Percentiles rank a stretch among this genome's conserved stretches.
These are phyloP conservation scores for Phaeosphaeria sp. DNA, from an alignment of 2,329 filamentous ascomycete genomes.

Conservation along the genomic window DNA sequence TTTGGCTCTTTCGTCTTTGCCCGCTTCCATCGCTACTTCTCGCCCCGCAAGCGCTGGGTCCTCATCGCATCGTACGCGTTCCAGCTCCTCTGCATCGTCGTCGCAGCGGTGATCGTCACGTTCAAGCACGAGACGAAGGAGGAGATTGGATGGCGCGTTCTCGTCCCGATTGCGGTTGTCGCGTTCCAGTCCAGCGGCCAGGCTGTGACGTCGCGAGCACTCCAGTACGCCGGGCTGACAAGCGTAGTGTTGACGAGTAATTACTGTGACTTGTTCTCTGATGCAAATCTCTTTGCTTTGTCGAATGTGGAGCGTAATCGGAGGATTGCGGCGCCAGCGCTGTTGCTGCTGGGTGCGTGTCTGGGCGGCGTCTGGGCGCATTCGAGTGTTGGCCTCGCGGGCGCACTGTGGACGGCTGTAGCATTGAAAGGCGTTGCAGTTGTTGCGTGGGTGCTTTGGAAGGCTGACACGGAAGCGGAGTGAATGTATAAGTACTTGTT, in stretches of 20 bases:
- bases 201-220: slow-evolving; percentile 73
- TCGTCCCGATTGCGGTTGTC: slow-evolving; percentile 71
- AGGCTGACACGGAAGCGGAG: slow-evolving; percentile 35
- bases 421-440: slow-evolving; percentile 49
- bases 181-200: slow-evolving; percentile 82
- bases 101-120: slow-evolving; percentile 53
- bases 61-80: slow-evolving; percentile 56
- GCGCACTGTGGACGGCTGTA: slow-evolving; percentile 58
- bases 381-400: slow-evolving; percentile 58
- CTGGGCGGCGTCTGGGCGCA: slow-evolving; percentile 62
- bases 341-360: slow-evolving; percentile 62
- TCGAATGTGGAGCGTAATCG: slow-evolving; percentile 62
- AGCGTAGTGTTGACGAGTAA: slow-evolving; percentile 82
- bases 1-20: slow-evolving; percentile 75
- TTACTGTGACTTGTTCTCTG: slow-evolving; percentile 81
- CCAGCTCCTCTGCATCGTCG: slow-evolving; percentile 51
- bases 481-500: too few species aligned
- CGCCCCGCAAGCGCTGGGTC: slow-evolving; percentile 69
- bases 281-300: slow-evolving; percentile 58
- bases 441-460: slow-evolving; percentile 52
- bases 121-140: slow-evolving; percentile 46
- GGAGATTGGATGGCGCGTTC: slow-evolving; percentile 57
- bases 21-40: slow-evolving; percentile 69
- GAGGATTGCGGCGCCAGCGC: slow-evolving; percentile 57
- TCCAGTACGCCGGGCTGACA: slow-evolving; percentile 74